Conservation (phyloP, 495 filamentous ascomycete genomes). For the Aspergillus biplanus region DNA sequence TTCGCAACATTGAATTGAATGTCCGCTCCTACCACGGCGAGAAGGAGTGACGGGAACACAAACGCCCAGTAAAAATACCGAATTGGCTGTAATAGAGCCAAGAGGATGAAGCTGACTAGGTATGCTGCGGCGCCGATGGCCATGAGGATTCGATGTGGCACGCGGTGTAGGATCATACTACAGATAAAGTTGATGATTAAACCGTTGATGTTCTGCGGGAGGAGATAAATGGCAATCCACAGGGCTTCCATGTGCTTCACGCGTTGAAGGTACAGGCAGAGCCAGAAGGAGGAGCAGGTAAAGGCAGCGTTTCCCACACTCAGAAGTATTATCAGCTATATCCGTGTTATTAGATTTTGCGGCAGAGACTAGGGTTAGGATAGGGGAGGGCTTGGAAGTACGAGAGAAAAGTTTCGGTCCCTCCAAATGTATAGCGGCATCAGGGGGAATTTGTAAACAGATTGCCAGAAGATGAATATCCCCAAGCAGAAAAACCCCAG, state of each 20-base stretch:
- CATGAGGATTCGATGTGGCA: conserved; percentile 53
- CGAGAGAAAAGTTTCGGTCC: conserved; percentile 43
- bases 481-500: conserved; percentile 61
- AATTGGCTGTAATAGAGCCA: conserved; percentile 46
- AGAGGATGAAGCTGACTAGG: conserved; percentile 55
- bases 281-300: conserved; percentile 37
- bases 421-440: conserved; percentile 46
- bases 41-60: conserved; percentile 53
- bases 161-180: conserved; percentile 57
- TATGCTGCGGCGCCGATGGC: conserved; percentile 47
- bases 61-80: conserved; percentile 59
- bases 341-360: conserved; percentile 8
- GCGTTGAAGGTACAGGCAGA: conserved; percentile 49
- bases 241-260: conserved; percentile 46
- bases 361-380: background rate
- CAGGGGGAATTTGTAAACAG: conserved; percentile 32
- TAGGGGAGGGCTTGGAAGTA: conserved; percentile 17
- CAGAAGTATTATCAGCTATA: conserved; percentile 14
- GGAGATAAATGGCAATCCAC: conserved; percentile 54
- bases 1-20: conserved; percentile 65
- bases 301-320: conserved; percentile 41
- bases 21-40: conserved; percentile 60
- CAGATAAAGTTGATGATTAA: conserved; percentile 56
- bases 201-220: conserved; percentile 60
- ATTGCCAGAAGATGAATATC: conserved; percentile 68